A percentile compares a stretch with the other conserved stretches of the same genome.
These are phyloP conservation scores for Metschnikowia reukaufii DNA, from an alignment of 805 yeast species.

Conservation along the genomic window DNA sequence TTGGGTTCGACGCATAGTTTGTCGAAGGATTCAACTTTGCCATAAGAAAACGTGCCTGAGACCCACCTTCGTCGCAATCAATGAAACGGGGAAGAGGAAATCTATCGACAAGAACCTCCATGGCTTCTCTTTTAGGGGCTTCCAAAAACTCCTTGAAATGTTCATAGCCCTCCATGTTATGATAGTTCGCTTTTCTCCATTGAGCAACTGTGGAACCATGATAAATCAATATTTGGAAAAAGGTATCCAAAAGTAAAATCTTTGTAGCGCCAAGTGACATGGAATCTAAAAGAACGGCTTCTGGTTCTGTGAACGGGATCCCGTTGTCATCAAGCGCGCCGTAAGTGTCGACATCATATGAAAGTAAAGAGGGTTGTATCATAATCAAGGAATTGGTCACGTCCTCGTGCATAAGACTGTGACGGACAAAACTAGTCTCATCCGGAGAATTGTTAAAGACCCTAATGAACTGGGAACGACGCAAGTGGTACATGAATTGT, in stretches of 20 bases:
- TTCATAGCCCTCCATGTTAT: slow-evolving; percentile 57
- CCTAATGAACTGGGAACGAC: slow-evolving; percentile 65
- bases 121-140: slow-evolving; percentile 64
- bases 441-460: slow-evolving; percentile 72
- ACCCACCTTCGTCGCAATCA: slow-evolving; percentile 74
- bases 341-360: slow-evolving; percentile 50
- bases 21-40: slow-evolving; percentile 70
- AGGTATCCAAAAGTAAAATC: slow-evolving; percentile 62
- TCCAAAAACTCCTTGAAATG: slow-evolving; percentile 60
- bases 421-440: slow-evolving; percentile 66
- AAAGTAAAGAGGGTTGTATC: slow-evolving; percentile 68
- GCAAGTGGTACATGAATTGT: slow-evolving; percentile 64
- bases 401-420: slow-evolving; percentile 61
- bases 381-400: slow-evolving; percentile 58
- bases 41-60: slow-evolving; percentile 70
- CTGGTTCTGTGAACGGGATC: slow-evolving; percentile 46
- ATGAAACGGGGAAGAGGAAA: slow-evolving; percentile 73
- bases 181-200: slow-evolving; percentile 66
- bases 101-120: slow-evolving; percentile 61
- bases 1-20: slow-evolving; percentile 45
- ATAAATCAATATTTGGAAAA: slow-evolving; percentile 65
- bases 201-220: slow-evolving; percentile 67
- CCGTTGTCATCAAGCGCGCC: slow-evolving; percentile 37
- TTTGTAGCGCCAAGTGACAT: slow-evolving; percentile 57
- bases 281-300: slow-evolving; percentile 64